phyloP scores from a whole-genome alignment of 2,329 filamentous ascomycete species.

The Colletotrichum cuscutae region DNA sequence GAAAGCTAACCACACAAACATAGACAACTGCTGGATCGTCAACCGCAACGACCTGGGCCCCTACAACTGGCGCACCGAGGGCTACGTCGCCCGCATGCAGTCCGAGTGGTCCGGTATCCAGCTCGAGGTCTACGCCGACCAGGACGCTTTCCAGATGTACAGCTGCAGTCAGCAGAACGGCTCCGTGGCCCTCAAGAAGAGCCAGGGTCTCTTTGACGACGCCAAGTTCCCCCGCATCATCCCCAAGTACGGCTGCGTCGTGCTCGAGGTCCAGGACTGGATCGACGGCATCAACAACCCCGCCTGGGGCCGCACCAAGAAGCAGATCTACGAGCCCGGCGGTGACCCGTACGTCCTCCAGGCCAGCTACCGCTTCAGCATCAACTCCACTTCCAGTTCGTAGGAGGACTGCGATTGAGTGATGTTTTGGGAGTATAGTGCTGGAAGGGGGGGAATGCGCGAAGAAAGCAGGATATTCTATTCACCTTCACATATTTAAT shows the following conservation, averaged over 20 bases:
- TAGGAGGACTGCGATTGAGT: background rate
- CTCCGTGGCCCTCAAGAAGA: slow-evolving; percentile 73
- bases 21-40: slow-evolving; percentile 76
- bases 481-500: slow-evolving; percentile 14
- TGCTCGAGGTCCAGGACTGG: slow-evolving; percentile 93
- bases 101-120: slow-evolving; percentile 85
- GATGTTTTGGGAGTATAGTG: background rate
- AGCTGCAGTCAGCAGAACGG: slow-evolving; percentile 83
- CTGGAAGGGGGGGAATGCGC: background rate
- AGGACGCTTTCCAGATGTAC: slow-evolving; percentile 90
- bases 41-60: slow-evolving; percentile 67
- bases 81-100: slow-evolving; percentile 73
- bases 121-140: slow-evolving; percentile 83
- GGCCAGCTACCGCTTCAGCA: slow-evolving; percentile 69
- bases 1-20: slow-evolving; percentile 40
- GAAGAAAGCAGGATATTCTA: background rate
- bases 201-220: slow-evolving; percentile 71
- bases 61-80: slow-evolving; percentile 71
- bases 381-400: slow-evolving; percentile 47
- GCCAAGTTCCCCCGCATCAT: slow-evolving; percentile 69
- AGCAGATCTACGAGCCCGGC: slow-evolving; percentile 70
- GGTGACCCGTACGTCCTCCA: slow-evolving; percentile 70
- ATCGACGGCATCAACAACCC: slow-evolving; percentile 95
- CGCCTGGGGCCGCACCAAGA: slow-evolving; percentile 77
- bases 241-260: slow-evolving; percentile 83